Evolutionary conservation across 2,329 filamentous ascomycete genomes (phyloP).

Genomic region (Colletotrichum horii): DNA sequence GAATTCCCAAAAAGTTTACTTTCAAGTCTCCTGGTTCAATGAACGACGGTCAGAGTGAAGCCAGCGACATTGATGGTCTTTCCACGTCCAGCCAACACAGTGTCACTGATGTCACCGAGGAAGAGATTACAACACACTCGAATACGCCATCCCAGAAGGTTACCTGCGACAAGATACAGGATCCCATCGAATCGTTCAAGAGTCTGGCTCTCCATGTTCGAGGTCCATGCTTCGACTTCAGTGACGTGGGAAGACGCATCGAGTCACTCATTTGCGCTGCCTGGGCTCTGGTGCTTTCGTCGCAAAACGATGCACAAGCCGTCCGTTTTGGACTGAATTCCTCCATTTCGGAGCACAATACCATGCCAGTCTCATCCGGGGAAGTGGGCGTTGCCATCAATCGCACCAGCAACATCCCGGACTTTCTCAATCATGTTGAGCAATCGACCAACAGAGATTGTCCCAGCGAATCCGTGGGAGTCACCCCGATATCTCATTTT

Average conservation of each 20-base stretch:
- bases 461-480: too few relatives aligned
- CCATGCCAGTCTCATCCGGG: background rate
- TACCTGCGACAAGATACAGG: background rate
- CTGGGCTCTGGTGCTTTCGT: background rate
- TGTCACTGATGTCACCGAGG: background rate
- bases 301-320: background rate
- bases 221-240: background rate
- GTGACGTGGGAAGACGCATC: background rate
- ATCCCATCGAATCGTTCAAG: background rate
- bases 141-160: background rate
- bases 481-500: too few relatives aligned
- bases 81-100: background rate
- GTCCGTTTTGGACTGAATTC: background rate
- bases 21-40: background rate
- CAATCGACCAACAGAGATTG: background rate
- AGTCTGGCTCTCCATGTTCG: background rate
- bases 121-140: background rate
- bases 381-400: background rate
- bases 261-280: background rate
- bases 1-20: background rate
- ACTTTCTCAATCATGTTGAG: background rate
- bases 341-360: accelerated
- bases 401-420: background rate
- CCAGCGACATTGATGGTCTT: background rate
- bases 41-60: background rate